Percentiles rank a stretch among this genome's conserved stretches.
These are phyloP conservation scores for Stachybotrys chlorohalonatus DNA, from an alignment of 2,329 filamentous ascomycete species.

Conservation along the genomic window DNA sequence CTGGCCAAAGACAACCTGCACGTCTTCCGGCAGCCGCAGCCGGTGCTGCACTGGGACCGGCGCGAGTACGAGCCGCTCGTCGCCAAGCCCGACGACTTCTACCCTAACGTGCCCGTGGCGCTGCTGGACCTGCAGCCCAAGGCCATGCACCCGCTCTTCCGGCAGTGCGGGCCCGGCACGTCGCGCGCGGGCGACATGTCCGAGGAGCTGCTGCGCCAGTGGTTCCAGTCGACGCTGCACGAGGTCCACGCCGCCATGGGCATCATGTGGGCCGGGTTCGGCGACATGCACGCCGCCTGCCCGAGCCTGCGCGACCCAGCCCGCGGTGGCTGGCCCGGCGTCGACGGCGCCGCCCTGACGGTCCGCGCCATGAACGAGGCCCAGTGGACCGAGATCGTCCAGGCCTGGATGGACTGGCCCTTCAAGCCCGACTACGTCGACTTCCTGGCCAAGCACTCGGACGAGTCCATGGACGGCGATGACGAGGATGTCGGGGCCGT, in stretches of 20 bases:
- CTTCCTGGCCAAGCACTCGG: slow-evolving; percentile 33
- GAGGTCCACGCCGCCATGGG: slow-evolving; percentile 37
- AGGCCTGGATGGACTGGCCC: slow-evolving; percentile 57
- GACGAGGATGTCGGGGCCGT: slow-evolving; percentile 15
- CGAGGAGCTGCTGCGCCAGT: slow-evolving; percentile 34
- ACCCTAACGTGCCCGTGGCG: slow-evolving; percentile 45
- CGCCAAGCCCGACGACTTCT: slow-evolving; percentile 53
- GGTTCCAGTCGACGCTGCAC: slow-evolving; percentile 35
- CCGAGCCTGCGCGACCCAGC: slow-evolving; percentile 37
- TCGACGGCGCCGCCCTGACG: slow-evolving; percentile 27
- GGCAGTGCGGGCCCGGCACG: slow-evolving; percentile 29
- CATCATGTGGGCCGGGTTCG: slow-evolving; percentile 49
- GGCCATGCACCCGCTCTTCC: slow-evolving; percentile 37
- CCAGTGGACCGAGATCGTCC: slow-evolving; percentile 49
- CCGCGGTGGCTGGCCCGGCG: slow-evolving; percentile 34
- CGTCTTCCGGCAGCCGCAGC: slow-evolving; percentile 36
- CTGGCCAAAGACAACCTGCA: slow-evolving; percentile 45
- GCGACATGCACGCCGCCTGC: slow-evolving; percentile 39
- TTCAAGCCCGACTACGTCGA: slow-evolving; percentile 44
- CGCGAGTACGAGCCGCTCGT: slow-evolving; percentile 62
- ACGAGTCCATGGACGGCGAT: slow-evolving; percentile 15
- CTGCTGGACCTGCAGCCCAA: slow-evolving; percentile 63
- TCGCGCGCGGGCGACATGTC: slow-evolving; percentile 39
- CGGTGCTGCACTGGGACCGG: slow-evolving; percentile 57
- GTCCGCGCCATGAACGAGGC: slow-evolving; percentile 39